phyloP scores from a whole-genome alignment of 192 early-diverging fungal genomes.

The Coemansia guatemalensis region DNA sequence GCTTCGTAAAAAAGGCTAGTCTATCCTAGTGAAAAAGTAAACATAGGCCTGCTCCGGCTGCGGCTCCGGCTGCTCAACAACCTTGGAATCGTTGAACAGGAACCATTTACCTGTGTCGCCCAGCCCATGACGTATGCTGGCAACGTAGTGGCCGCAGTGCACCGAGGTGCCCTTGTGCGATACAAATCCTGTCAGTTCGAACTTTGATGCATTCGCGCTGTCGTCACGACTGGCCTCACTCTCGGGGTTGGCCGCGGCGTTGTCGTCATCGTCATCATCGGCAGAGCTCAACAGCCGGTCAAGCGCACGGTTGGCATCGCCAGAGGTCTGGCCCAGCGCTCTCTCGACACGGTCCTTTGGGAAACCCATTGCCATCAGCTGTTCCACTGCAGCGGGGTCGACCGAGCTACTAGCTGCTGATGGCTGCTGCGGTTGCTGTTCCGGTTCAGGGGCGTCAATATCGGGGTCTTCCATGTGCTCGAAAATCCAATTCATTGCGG shows the following conservation, averaged over 20 bases:
- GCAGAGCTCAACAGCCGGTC: conserved; percentile 93
- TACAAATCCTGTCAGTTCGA: conserved; percentile 73
- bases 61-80: conserved; percentile 68
- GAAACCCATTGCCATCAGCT: conserved; percentile 94
- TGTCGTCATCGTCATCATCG: conserved; percentile 52
- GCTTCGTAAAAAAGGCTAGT: conserved; percentile 6
- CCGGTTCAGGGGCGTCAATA: conserved; percentile 49
- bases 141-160: conserved; percentile 96
- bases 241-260: not conserved
- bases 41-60: conserved; percentile 69
- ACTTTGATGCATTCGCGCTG: conserved; percentile 11
- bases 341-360: conserved; percentile 69
- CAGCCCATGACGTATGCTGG: conserved; percentile 64
- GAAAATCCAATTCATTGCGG: conserved; percentile 94
- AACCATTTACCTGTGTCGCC: conserved; percentile 71
- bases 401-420: conserved; percentile 8
- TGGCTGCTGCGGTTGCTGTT: conserved; percentile 9
- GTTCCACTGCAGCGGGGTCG: conserved; percentile 60
- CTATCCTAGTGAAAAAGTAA: conserved; percentile 62
- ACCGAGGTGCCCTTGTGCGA: conserved; percentile 95
- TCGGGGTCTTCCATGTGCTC: conserved; percentile 97
- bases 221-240: conserved; percentile 37
- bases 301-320: conserved; percentile 86
- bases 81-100: conserved; percentile 96
- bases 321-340: conserved; percentile 82